Base-by-base conservation (phyloP, 73 alveolate species). In the Tetrahymena borealis region DNA sequence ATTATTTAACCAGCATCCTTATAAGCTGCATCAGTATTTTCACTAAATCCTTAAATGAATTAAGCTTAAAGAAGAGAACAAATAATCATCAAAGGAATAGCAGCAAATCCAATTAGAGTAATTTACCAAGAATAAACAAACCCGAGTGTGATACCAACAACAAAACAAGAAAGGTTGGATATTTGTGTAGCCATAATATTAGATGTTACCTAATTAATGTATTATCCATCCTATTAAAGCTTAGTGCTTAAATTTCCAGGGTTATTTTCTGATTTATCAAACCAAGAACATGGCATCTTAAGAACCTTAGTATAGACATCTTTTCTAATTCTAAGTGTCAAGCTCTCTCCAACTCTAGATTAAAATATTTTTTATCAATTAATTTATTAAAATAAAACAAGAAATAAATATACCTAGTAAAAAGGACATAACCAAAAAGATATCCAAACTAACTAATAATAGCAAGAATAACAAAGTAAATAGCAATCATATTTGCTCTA, bases 181-280 rank as follows among this genome's bases (percentile, higher is more conserved):
- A 91, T 39, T 39, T 91, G 13, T 7, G 78, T 91, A 24, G 90
- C 90, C 16, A 91, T 39, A 15, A 91, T 91, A 16, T 42, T 39
- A 28, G 94, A 91, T 7, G 90, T 39, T 1, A 91, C 32, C 33
- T 78, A 36, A 24, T 43, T 28, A 11, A 91, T 39, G 18, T 39
- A 78, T 91, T 90, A 18, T 11, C 91, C 41, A 90, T 90, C 93
- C 32, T 38, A 24, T 24, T 39, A 37, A 91, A 97, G 93, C 43
- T 91, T 95, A 9, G 96, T 95, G 32, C 96, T 94, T 78, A 97
- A 39, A 4, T 96, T 97, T 20, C 98, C 99, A 9, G 99, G 96
- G 28, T 96, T 90, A 93, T 96, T 96, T 35, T 97, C 97, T 36
- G 91, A 94, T 18, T 94, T 91, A 92, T 97, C 99, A 94, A 94